Evolutionary conservation across 1,284 basidiomycete genomes (phyloP).

Genomic region (Agroathelia rolfsii): DNA sequence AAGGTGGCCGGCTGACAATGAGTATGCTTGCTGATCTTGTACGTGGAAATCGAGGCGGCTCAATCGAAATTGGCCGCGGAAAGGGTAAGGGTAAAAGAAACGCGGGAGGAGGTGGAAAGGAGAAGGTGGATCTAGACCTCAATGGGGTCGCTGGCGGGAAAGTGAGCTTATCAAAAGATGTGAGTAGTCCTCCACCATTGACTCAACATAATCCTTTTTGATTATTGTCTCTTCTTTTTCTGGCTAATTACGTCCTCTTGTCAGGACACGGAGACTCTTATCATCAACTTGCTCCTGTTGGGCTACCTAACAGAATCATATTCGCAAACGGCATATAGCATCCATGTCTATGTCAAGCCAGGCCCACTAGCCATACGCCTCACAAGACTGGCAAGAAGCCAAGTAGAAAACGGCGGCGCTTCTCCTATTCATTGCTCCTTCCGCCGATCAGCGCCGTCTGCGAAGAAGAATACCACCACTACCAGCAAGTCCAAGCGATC

Average conservation of each 20-base stretch:
- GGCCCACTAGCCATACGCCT: conserved; percentile 44
- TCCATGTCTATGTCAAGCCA: conserved; percentile 54
- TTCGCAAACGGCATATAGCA: conserved; percentile 43
- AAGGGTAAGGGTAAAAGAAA: conserved; percentile 30
- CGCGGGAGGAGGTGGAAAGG: too few species aligned
- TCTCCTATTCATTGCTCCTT: conserved; percentile 27
- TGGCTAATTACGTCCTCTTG: too few species aligned
- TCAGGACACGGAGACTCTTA: conserved; percentile 68
- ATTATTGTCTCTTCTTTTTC: conserved; percentile 6
- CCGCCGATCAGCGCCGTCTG: too few species aligned
- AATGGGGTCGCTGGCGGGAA: conserved; percentile 52
- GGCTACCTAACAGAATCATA: conserved; percentile 46
- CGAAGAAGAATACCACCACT: too few species aligned
- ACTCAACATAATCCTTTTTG: too few species aligned
- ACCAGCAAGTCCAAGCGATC: too few species aligned
- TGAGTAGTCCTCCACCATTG: conserved; percentile 37
- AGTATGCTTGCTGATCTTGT: conserved; percentile 55
- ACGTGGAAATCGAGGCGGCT: conserved; percentile 56
- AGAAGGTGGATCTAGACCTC: conserved; percentile 48
- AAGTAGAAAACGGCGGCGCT: conserved; percentile 30
- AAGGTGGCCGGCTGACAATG: conserved; percentile 61
- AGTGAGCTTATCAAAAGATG: conserved; percentile 55
- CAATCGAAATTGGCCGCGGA: conserved; percentile 37
- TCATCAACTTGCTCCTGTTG: conserved; percentile 55
- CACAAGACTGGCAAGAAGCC: conserved; percentile 35